Percentiles rank a stretch among this genome's conserved stretches.
Evolutionary conservation across 768 basidiomycete genomes (phyloP).

Genomic region (Mycena belliarum): DNA sequence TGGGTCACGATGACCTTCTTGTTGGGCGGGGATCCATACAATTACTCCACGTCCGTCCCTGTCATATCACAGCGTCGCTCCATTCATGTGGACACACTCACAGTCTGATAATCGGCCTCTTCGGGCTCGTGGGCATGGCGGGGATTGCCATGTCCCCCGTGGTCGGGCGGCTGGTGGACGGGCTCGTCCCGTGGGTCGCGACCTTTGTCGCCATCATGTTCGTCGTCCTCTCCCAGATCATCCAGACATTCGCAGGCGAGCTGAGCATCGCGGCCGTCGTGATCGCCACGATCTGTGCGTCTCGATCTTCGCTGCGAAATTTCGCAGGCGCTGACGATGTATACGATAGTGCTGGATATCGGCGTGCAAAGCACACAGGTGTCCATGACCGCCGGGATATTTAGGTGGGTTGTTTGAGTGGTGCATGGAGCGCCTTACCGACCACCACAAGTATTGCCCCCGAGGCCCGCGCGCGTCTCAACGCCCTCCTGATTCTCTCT

Average conservation of each 20-base stretch:
- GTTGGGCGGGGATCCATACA: slow-evolving; percentile 56
- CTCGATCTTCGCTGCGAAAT: neutral
- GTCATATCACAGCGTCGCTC: no score
- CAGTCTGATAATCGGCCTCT: slow-evolving; percentile 55
- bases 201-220: slow-evolving; percentile 43
- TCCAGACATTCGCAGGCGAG: slow-evolving; percentile 53
- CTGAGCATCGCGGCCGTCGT: slow-evolving; percentile 52
- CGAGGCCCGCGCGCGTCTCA: slow-evolving; percentile 52
- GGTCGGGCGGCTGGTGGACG: slow-evolving; percentile 54
- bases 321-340: neutral
- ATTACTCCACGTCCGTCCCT: slow-evolving; percentile 48
- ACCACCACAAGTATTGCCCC: slow-evolving; percentile 36
- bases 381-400: slow-evolving; percentile 44
- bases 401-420: slow-evolving; percentile 37
- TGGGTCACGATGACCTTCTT: slow-evolving; percentile 63
- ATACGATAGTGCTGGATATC: slow-evolving; percentile 38
- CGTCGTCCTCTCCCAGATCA: slow-evolving; percentile 40
- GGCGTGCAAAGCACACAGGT: slow-evolving; percentile 58
- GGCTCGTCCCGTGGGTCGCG: slow-evolving; percentile 58
- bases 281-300: slow-evolving; percentile 46
- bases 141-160: slow-evolving; percentile 55
- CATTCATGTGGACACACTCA: slow-evolving; percentile 37
- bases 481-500: slow-evolving; percentile 50
- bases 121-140: slow-evolving; percentile 55
- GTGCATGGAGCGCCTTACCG: slow-evolving; percentile 29